Conservation (phyloP, 2,329 filamentous ascomycete species). For the Parascedosporium putredinis region DNA sequence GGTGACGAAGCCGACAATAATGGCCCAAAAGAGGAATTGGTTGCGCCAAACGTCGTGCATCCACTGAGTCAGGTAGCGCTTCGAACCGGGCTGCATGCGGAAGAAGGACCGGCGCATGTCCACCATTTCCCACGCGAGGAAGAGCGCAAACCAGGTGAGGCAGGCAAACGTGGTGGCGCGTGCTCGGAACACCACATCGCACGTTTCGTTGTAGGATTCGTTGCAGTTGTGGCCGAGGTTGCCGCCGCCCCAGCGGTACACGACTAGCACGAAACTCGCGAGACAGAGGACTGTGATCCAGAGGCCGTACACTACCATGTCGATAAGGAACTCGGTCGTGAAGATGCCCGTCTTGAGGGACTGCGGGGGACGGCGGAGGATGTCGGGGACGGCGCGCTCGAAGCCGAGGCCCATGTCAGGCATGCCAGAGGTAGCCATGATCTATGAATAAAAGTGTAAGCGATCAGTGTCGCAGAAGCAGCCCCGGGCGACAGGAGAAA, state of each 20-base stretch:
- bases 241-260: slow-evolving; percentile 54
- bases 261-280: slow-evolving; percentile 50
- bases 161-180: slow-evolving; percentile 65
- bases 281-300: slow-evolving; percentile 59
- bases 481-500: not conserved
- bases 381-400: slow-evolving; percentile 58
- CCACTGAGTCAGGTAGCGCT: slow-evolving; percentile 55
- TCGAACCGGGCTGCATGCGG: slow-evolving; percentile 56
- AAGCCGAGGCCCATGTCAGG: slow-evolving; percentile 71
- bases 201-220: slow-evolving; percentile 39
- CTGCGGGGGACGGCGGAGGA: slow-evolving; percentile 59
- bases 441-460: slow-evolving; percentile 19
- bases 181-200: slow-evolving; percentile 58
- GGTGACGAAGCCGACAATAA: slow-evolving; percentile 36
- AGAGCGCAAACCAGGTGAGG: slow-evolving; percentile 66
- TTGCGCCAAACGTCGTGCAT: slow-evolving; percentile 60
- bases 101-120: slow-evolving; percentile 65
- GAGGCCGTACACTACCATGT: slow-evolving; percentile 58
- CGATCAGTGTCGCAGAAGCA: not conserved
- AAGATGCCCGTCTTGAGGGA: slow-evolving; percentile 52
- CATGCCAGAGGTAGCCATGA: slow-evolving; percentile 66
- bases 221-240: slow-evolving; percentile 51
- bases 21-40: slow-evolving; percentile 59
- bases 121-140: slow-evolving; percentile 71
- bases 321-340: slow-evolving; percentile 53